Conservation (phyloP, 2,329 filamentous ascomycete genomes). For the Colletotrichum salicis region DNA sequence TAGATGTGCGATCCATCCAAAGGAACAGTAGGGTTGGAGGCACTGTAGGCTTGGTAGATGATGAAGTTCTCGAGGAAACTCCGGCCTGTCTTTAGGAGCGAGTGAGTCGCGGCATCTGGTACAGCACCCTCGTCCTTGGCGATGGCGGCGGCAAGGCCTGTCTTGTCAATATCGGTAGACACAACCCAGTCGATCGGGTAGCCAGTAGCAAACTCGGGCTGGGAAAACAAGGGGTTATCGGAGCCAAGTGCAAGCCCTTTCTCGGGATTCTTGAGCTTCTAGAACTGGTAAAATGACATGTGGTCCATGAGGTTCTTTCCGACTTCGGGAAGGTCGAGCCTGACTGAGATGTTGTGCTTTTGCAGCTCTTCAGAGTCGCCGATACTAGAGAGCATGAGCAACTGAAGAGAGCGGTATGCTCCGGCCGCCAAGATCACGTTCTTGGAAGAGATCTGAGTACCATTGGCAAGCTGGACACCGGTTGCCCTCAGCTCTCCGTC, state of each 20-base stretch:
- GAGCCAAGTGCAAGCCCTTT: constrained; percentile 47
- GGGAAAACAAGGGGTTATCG: constrained; percentile 46
- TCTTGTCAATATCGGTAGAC: constrained; percentile 40
- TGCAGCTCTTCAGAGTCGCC: constrained; percentile 54
- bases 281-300: too few relatives aligned
- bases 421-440: constrained; percentile 39
- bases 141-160: constrained; percentile 45
- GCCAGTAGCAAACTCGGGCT: constrained; percentile 49
- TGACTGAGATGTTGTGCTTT: constrained; percentile 53
- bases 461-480: constrained; percentile 43
- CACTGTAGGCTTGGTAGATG: constrained; percentile 36
- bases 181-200: constrained; percentile 51
- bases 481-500: constrained; percentile 35
- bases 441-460: constrained; percentile 38
- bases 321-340: constrained; percentile 57
- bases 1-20: constrained; percentile 34
- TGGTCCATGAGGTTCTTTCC: constrained; percentile 40
- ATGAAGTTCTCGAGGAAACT: constrained; percentile 41
- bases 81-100: constrained; percentile 45
- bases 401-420: constrained; percentile 55
- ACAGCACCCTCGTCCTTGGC: constrained; percentile 46
- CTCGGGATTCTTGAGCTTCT: not conserved
- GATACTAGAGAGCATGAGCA: constrained; percentile 65
- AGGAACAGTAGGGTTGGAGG: constrained; percentile 9
- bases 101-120: constrained; percentile 44